phyloP scores from a whole-genome alignment of 2,329 filamentous ascomycete genomes.

The Colletotrichum sp. region DNA sequence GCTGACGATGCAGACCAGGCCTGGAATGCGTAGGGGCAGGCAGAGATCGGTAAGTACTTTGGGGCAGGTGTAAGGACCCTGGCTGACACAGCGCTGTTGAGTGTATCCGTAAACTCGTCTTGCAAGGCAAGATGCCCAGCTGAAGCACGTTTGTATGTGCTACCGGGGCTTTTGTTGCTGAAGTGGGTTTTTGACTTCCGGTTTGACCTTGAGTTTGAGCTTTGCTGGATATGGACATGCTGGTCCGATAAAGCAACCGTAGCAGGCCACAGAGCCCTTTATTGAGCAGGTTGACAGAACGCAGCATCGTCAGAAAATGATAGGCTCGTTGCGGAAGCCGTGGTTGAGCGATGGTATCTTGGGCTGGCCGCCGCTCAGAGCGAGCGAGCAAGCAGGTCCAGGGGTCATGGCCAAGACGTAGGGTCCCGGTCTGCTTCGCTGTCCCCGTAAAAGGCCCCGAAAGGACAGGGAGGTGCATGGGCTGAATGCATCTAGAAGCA shows the following conservation, averaged over 20 bases:
- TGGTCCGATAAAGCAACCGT: background rate
- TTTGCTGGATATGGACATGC: background rate
- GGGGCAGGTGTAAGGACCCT: background rate
- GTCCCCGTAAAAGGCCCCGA: background rate
- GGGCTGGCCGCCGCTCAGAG: background rate
- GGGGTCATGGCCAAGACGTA: background rate
- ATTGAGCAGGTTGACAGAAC: background rate
- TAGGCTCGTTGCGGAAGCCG: background rate
- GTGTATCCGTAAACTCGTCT: background rate
- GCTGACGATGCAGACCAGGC: background rate
- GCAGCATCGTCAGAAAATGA: background rate
- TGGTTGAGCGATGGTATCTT: background rate
- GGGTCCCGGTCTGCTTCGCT: background rate
- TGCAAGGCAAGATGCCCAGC: background rate
- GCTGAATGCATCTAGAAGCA: constrained; percentile 19
- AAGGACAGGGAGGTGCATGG: background rate
- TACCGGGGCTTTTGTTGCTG: background rate
- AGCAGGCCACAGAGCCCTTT: background rate
- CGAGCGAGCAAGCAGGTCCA: background rate
- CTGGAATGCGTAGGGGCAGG: background rate
- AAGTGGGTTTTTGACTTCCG: background rate
- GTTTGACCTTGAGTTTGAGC: background rate
- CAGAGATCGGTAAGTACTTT: background rate
- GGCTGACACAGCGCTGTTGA: background rate
- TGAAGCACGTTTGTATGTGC: background rate